phyloP scores from a whole-genome alignment of 306 rosid genomes.

The Fragaria vesca region DNA sequence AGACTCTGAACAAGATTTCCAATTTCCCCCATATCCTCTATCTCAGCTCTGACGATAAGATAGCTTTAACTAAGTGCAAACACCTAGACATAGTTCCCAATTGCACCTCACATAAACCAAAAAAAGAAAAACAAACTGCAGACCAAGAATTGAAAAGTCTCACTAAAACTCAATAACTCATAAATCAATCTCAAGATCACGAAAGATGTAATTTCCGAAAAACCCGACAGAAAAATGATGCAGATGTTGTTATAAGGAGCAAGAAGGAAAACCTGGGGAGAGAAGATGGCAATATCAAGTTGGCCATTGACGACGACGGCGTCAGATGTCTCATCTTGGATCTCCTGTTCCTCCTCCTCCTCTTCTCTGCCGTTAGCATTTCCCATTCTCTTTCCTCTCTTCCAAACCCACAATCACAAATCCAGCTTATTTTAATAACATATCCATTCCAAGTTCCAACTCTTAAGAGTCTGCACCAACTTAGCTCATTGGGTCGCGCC shows the following conservation, averaged over 20 bases:
- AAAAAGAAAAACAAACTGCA: too few species aligned
- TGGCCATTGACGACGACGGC: slow-evolving; percentile 9
- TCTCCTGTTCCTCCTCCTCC: slow-evolving; percentile 17
- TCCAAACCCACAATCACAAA: background rate
- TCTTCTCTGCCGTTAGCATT: slow-evolving; percentile 33
- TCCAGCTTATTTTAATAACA: background rate
- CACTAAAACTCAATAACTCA: background rate
- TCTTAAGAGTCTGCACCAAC: too few species aligned
- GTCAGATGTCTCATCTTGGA: slow-evolving; percentile 23
- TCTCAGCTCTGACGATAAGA: too few species aligned
- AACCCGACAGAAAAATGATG: background rate
- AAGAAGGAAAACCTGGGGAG: slow-evolving; percentile 61
- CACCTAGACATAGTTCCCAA: too few species aligned
- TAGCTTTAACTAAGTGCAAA: too few species aligned
- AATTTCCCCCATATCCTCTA: background rate
- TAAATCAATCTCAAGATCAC: background rate
- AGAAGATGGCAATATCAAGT: slow-evolving; percentile 44
- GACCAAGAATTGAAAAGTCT: background rate
- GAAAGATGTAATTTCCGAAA: background rate
- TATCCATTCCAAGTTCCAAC: too few species aligned
- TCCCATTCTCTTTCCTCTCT: slow-evolving; percentile 12
- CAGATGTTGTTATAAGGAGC: background rate
- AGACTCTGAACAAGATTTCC: background rate
- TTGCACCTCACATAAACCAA: too few species aligned
- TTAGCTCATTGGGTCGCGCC: too few species aligned